Percentiles rank a stretch among this genome's conserved stretches.
Conservation (phyloP, 2,329 filamentous ascomycete genomes). For the Hymenoscyphus albidus region DNA sequence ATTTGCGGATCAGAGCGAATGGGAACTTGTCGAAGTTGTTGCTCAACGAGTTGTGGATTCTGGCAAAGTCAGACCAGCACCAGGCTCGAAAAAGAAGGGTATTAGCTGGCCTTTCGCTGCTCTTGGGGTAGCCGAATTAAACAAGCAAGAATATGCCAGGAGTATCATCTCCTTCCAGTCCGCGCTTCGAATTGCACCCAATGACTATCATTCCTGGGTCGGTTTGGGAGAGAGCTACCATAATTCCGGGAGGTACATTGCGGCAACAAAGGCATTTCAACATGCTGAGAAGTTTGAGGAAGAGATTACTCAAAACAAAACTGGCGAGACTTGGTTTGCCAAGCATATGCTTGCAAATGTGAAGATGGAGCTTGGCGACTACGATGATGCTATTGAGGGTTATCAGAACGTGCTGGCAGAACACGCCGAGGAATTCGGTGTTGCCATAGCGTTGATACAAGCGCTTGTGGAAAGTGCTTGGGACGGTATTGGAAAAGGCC, state of each 20-base stretch:
- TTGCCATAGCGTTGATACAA: constrained; percentile 82
- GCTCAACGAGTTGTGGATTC: constrained; percentile 89
- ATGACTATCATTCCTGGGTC: constrained; percentile 94
- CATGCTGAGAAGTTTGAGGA: constrained; percentile 76
- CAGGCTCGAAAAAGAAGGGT: constrained; percentile 88
- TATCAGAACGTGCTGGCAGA: constrained; percentile 70
- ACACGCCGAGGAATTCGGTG: constrained; percentile 74
- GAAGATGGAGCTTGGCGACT: constrained; percentile 86
- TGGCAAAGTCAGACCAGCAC: constrained; percentile 84
- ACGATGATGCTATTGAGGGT: constrained; percentile 72
- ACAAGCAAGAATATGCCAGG: constrained; percentile 84
- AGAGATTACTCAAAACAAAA: constrained; percentile 48
- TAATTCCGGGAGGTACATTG: constrained; percentile 86
- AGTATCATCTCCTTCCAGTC: constrained; percentile 91
- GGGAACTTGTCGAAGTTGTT: constrained; percentile 93
- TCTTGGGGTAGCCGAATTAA: constrained; percentile 88
- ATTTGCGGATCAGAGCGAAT: constrained; percentile 88
- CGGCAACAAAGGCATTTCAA: constrained; percentile 86
- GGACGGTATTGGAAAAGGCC: constrained; percentile 72
- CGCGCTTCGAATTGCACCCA: constrained; percentile 75
- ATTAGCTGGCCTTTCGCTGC: constrained; percentile 96
- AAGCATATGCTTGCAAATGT: constrained; percentile 97
- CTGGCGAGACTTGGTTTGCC: constrained; percentile 84
- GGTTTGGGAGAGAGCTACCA: constrained; percentile 97
- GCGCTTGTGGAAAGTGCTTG: constrained; percentile 80